These are phyloP conservation scores for Symmetrospora coprosmae DNA, from an alignment of 768 basidiomycete genomes.

Conservation along the genomic window DNA sequence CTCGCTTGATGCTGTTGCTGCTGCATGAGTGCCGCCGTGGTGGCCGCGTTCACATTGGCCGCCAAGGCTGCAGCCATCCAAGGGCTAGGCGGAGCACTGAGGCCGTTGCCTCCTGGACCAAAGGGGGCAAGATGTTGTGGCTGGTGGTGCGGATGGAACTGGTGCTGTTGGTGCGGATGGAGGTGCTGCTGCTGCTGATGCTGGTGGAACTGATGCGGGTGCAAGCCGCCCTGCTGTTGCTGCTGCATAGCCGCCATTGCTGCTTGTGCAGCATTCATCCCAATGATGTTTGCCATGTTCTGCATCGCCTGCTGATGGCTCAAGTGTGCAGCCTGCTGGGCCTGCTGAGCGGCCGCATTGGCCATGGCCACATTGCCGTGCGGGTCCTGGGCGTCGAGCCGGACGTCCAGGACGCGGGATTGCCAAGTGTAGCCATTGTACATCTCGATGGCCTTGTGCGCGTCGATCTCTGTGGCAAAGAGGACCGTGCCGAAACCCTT, in stretches of 20 bases:
- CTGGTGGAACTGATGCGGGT: neutral
- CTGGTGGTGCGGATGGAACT: no score
- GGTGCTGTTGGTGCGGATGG: no score
- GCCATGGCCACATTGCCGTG: slow-evolving; percentile 30
- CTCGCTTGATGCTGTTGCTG: no score
- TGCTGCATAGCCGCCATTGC: neutral
- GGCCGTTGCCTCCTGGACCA: no score
- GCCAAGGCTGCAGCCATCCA: slow-evolving; percentile 16
- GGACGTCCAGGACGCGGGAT: slow-evolving; percentile 34
- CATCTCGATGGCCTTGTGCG: slow-evolving; percentile 83
- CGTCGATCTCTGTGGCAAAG: slow-evolving; percentile 85
- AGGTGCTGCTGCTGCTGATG: no score
- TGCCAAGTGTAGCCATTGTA: slow-evolving; percentile 55
- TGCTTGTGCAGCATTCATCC: neutral
- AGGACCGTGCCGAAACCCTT: slow-evolving; percentile 88
- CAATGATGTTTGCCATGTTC: slow-evolving; percentile 18
- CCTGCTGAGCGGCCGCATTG: slow-evolving; percentile 28
- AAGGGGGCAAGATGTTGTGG: no score
- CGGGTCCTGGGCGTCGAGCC: slow-evolving; percentile 34
- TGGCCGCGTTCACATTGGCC: no score
- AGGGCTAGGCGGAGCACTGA: no score
- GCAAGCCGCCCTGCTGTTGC: neutral
- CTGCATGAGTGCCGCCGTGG: no score
- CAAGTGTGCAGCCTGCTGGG: slow-evolving; percentile 21
- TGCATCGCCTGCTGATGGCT: slow-evolving; percentile 19